Evolutionary conservation across 169 alveolate genomes (phyloP), one percentile per base, ranked within the genome.

Genomic region (Eimeria praecox): DNA sequence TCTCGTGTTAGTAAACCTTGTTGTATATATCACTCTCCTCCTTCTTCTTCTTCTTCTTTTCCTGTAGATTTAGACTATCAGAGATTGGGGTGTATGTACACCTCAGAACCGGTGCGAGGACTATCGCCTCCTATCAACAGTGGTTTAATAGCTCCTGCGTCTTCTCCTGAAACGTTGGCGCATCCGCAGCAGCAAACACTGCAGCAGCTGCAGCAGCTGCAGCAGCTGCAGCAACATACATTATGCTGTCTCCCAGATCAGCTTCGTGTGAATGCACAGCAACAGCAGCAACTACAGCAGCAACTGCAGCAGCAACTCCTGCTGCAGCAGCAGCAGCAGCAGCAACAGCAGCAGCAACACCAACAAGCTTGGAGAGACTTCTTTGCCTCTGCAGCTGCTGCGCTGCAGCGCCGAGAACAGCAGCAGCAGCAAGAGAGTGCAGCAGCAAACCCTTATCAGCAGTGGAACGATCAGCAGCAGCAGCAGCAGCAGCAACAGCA

Each of bases 341-440:
- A n/a, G n/a, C n/a, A n/a, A n/a, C n/a, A n/a, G n/a, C n/a, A n/a
- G n/a, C n/a, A n/a, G n/a, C n/a, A n/a, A n/a, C n/a, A n/a, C n/a
- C 89, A 80, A 44, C 59, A 8, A 9, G 89, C 69, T 20, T 80
- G 89, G 89, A n/a, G 44, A n/a, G 66, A 42, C 20, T 80, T 80
- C 64, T 80, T 80, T 35, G 46, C 42, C n/a, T 5, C 38, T 9
- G 89, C 66, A 42, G 66, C 89, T 27, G 42, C 89, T 42, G 89
- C 24, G 42, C 27, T 42, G 35, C 89, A 80, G 89, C 69, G 35
- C 16, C 14, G n/a, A 46, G 89, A 80, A 46, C 42, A 33, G 59
- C 35, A 33, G 66, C 49, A 80, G 59, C 59, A 12, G 27, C 35
- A 18, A 66, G 89, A 42, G 49, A 80, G 59, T 49, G 59, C 59